Conservation (phyloP, 2,329 filamentous ascomycete species). For the Aspergillus aculeatus region DNA sequence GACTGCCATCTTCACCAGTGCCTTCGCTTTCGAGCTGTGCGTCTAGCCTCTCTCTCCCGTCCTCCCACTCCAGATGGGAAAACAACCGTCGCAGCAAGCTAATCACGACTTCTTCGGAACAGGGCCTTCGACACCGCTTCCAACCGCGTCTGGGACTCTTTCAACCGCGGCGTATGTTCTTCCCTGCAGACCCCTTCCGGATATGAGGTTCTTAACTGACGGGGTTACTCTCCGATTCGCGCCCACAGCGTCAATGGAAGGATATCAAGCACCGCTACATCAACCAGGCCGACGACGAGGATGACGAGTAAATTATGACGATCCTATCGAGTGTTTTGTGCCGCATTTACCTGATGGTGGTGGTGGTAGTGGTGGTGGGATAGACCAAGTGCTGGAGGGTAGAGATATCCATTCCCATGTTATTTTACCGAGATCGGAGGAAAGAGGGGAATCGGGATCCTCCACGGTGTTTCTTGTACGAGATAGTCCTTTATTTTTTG, state of each 20-base stretch:
- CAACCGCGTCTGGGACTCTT: conserved; percentile 83
- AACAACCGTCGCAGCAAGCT: conserved; percentile 10
- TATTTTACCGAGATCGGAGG: conserved; percentile 16
- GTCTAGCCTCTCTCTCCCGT: conserved; percentile 35
- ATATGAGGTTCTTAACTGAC: conserved; percentile 13
- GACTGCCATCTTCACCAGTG: conserved; percentile 77
- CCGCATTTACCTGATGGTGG: neutral
- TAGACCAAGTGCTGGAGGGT: conserved; percentile 7
- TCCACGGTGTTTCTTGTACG: conserved; percentile 22
- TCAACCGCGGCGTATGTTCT: conserved; percentile 84
- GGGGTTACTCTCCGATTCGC: conserved; percentile 1
- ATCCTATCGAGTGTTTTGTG: conserved; percentile 13
- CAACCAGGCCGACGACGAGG: conserved; percentile 64
- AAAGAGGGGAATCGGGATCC: conserved; percentile 13
- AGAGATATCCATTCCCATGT: conserved; percentile 6
- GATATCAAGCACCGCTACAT: conserved; percentile 93
- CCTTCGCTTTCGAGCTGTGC: conserved; percentile 93
- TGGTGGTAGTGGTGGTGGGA: conserved; percentile 16
- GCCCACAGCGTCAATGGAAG: conserved; percentile 92
- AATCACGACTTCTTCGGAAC: conserved; percentile 24
- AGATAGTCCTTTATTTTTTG: conserved; percentile 18
- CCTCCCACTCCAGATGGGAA: neutral
- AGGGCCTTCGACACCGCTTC: conserved; percentile 81
- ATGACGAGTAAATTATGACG: conserved; percentile 42
- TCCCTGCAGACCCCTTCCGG: neutral